Percentiles rank a stretch among this genome's conserved stretches.
phyloP scores from a whole-genome alignment of 805 yeast genomes.

The Monosporozyma servazzii region DNA sequence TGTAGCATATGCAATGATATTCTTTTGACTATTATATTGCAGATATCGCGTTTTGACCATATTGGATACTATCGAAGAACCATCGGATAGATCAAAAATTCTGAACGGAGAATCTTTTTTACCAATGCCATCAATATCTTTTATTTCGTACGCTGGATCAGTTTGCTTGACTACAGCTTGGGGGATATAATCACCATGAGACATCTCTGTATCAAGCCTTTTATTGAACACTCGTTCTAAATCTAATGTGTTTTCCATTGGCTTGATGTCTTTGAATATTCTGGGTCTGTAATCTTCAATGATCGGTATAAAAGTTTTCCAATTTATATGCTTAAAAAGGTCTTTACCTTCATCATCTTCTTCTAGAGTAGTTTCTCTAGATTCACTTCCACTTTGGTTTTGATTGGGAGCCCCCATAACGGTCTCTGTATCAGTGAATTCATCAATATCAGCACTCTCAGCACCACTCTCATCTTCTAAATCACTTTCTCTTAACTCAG shows the following conservation, averaged over 20 bases:
- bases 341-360: background rate
- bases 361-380: background rate
- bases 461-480: background rate
- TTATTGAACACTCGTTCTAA: background rate
- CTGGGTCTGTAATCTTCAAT: background rate
- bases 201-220: background rate
- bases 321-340: background rate
- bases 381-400: background rate
- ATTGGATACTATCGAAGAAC: background rate
- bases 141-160: background rate
- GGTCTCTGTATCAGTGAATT: background rate
- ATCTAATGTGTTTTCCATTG: background rate
- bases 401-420: background rate
- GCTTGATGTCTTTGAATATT: background rate
- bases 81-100: background rate
- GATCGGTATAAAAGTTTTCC: background rate
- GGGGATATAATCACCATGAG: background rate
- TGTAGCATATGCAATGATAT: constrained; percentile 6
- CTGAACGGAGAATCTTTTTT: background rate
- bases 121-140: background rate
- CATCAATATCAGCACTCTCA: background rate
- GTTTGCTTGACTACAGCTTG: background rate
- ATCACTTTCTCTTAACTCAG: constrained; percentile 1
- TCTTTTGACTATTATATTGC: constrained; percentile 15
- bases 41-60: constrained; percentile 3